Evolutionary conservation across 2,329 filamentous ascomycete species (phyloP).

Genomic region (Alternaria brassicicola): DNA sequence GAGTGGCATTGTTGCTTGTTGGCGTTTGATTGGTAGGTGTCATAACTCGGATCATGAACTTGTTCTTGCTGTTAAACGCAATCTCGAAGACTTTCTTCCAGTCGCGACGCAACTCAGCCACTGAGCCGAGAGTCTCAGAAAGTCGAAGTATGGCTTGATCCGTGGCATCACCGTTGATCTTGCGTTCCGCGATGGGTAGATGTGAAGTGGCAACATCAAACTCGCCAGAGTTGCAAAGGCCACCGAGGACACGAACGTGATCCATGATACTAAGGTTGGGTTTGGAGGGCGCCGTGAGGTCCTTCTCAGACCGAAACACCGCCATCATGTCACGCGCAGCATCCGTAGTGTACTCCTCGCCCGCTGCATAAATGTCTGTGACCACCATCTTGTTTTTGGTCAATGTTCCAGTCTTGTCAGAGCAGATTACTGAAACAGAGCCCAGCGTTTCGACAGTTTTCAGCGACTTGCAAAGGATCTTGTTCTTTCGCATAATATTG

Average conservation of each 20-base stretch:
- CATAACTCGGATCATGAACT: slow-evolving; percentile 75
- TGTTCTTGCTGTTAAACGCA: slow-evolving; percentile 83
- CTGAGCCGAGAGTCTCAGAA: slow-evolving; percentile 67
- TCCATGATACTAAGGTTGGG: slow-evolving; percentile 42
- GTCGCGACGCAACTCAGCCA: slow-evolving; percentile 63
- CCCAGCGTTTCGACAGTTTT: slow-evolving; percentile 80
- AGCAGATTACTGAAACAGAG: slow-evolving; percentile 74
- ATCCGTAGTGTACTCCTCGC: slow-evolving; percentile 58
- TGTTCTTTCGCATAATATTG: slow-evolving; percentile 76
- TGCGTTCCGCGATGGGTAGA: slow-evolving; percentile 64
- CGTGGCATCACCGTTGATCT: slow-evolving; percentile 76
- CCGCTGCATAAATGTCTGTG: slow-evolving; percentile 69
- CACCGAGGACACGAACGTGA: slow-evolving; percentile 66
- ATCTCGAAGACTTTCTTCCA: slow-evolving; percentile 68
- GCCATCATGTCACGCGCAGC: slow-evolving; percentile 52
- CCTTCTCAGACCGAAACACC: slow-evolving; percentile 46
- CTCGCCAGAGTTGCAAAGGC: slow-evolving; percentile 76
- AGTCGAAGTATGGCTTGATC: slow-evolving; percentile 77
- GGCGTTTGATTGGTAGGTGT: slow-evolving; percentile 45
- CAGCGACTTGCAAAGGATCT: slow-evolving; percentile 78
- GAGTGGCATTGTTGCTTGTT: slow-evolving; percentile 46
- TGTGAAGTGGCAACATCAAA: slow-evolving; percentile 71
- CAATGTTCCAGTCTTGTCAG: slow-evolving; percentile 76
- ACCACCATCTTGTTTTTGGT: slow-evolving; percentile 76
- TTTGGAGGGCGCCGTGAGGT: slow-evolving; percentile 29